A percentile compares a stretch with the other conserved stretches of the same genome.
Conservation (phyloP, 2,329 filamentous ascomycete species). For the Aureobasidium sp. region DNA sequence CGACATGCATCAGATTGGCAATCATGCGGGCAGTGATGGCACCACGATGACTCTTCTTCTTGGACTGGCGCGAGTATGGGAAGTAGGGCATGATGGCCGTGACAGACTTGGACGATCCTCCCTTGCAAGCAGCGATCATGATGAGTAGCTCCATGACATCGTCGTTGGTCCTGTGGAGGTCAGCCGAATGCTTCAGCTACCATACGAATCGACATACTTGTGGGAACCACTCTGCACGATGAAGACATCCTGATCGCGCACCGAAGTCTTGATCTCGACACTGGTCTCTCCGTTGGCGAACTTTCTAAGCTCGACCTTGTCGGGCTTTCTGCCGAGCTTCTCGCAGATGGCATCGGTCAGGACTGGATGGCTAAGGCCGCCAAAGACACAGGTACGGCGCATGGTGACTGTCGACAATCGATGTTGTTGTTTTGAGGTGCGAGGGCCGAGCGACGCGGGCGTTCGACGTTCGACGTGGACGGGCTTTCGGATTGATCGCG, state of each 20-base stretch:
- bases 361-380: slow-evolving; percentile 54
- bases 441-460: background rate
- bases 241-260: slow-evolving; percentile 97
- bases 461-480: background rate
- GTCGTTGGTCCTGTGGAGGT: slow-evolving; percentile 67
- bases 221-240: slow-evolving; percentile 94
- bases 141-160: slow-evolving; percentile 99
- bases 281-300: slow-evolving; percentile 64
- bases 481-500: background rate
- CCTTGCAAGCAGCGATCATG: slow-evolving; percentile 98
- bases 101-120: slow-evolving; percentile 91
- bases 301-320: slow-evolving; percentile 53
- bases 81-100: slow-evolving; percentile 95
- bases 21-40: slow-evolving; percentile 97
- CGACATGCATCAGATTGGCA: slow-evolving; percentile 85
- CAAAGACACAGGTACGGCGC: slow-evolving; percentile 60
- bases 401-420: slow-evolving; percentile 34
- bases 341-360: slow-evolving; percentile 59
- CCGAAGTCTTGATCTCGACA: slow-evolving; percentile 58
- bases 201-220: slow-evolving; percentile 37
- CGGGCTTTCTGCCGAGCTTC: slow-evolving; percentile 51
- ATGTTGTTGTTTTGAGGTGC: background rate
- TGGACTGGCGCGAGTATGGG: slow-evolving; percentile 97
- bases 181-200: slow-evolving; percentile 16
- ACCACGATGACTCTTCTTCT: slow-evolving; percentile 95